Conservation (phyloP, 208 protist genomes). For the Endotrypanum monterogeii region DNA sequence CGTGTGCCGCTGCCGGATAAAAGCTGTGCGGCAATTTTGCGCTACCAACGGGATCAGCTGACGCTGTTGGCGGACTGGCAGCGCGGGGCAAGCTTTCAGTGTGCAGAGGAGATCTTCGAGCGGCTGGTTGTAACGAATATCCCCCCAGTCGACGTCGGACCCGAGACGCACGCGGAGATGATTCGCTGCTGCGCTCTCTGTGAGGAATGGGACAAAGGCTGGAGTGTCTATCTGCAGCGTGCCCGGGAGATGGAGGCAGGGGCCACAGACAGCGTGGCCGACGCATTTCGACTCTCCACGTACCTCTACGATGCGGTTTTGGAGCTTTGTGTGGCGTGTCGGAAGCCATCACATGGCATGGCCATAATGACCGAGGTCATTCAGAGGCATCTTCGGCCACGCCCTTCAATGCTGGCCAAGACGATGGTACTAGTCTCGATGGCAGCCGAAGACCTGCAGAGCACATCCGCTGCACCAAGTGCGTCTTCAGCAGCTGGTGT, state of each 20-base stretch:
- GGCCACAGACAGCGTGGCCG: constrained; percentile 17
- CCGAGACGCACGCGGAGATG: constrained; percentile 90
- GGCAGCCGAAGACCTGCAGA: constrained; percentile 48
- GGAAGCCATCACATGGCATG: constrained; percentile 59
- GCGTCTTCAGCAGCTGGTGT: background rate
- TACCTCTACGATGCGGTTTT: constrained; percentile 85
- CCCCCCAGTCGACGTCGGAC: constrained; percentile 85
- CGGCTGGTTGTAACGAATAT: constrained; percentile 89
- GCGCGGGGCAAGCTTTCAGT: constrained; percentile 44
- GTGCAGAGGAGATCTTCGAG: constrained; percentile 91
- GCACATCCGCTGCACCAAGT: background rate
- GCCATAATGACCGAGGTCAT: constrained; percentile 75
- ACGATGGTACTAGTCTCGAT: constrained; percentile 68
- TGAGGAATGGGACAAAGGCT: constrained; percentile 83
- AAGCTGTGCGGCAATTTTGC: constrained; percentile 82
- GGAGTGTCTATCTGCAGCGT: constrained; percentile 66
- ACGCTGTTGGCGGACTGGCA: constrained; percentile 75
- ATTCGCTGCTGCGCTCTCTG: constrained; percentile 86
- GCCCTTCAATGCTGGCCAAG: constrained; percentile 71
- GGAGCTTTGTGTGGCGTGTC: constrained; percentile 70
- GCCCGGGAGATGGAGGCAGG: constrained; percentile 79
- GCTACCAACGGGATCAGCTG: constrained; percentile 79
- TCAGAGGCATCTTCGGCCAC: constrained; percentile 61
- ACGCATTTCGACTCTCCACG: constrained; percentile 66
- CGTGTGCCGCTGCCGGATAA: constrained; percentile 82